A percentile compares a stretch with the other conserved stretches of the same genome.
Evolutionary conservation across 495 filamentous ascomycete species (phyloP).

Genomic region (Trichoderma asperelloides): DNA sequence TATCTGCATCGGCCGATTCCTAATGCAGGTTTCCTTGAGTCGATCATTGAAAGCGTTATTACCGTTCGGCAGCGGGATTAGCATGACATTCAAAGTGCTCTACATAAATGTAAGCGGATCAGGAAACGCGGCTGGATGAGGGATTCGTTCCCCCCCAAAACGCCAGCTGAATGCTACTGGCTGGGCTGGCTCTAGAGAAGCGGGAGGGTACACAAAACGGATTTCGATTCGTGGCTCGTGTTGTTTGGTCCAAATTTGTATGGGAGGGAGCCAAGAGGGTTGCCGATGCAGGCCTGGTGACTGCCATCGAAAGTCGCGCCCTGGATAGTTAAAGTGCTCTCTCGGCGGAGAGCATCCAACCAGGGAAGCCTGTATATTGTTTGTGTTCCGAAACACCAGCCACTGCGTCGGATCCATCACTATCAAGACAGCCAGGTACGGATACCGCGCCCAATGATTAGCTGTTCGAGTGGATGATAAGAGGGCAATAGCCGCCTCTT

Average conservation of each 20-base stretch:
- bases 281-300: conserved; percentile 2
- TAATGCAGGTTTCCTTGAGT: conserved; percentile 2
- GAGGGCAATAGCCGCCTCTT: background rate
- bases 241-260: background rate
- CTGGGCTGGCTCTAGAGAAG: background rate
- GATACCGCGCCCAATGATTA: background rate
- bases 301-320: background rate
- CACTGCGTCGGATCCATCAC: conserved; percentile 4
- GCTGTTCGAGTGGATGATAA: background rate
- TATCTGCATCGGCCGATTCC: conserved; percentile 5
- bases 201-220: conserved; percentile 2
- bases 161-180: background rate
- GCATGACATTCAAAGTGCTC: background rate
- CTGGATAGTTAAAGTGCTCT: background rate
- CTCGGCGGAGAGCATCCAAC: background rate
- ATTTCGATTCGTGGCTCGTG: background rate
- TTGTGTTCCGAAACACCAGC: background rate
- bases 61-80: background rate
- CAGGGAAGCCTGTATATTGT: background rate
- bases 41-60: background rate
- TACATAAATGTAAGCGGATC: background rate
- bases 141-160: too few relatives aligned
- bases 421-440: background rate
- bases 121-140: too few relatives aligned
- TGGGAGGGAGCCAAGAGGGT: background rate